These are phyloP conservation scores for Euptelea pleiosperma DNA, from an alignment of 164 flowering plant genomes.

Conservation along the genomic window DNA sequence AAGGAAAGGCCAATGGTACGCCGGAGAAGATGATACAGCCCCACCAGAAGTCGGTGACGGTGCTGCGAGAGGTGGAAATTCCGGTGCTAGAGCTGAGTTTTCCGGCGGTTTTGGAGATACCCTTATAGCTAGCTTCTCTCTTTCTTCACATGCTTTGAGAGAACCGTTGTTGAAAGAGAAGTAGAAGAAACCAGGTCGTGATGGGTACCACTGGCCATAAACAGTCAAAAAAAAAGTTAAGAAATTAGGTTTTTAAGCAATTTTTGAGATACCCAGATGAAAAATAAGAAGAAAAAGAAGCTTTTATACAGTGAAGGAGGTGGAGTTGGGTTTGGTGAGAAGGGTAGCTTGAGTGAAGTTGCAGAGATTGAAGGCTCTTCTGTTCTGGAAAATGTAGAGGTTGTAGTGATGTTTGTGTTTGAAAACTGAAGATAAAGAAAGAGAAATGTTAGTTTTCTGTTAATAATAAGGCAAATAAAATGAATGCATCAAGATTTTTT, in stretches of 20 bases:
- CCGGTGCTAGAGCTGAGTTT: constrained; percentile 17
- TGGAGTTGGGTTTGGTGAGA: constrained; percentile 54
- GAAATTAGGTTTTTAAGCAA: neutral
- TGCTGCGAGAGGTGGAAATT: constrained; percentile 34
- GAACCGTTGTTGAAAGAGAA: constrained; percentile 78
- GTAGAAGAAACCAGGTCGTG: constrained; percentile 76
- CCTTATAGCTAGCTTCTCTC: constrained; percentile 57
- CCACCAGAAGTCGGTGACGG: constrained; percentile 56
- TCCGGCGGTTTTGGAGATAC: constrained; percentile 32
- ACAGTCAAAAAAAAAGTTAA: neutral
- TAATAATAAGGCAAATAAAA: too few species aligned
- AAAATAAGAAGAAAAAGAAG: constrained; percentile 8
- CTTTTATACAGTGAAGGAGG: constrained; percentile 34
- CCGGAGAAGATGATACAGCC: constrained; percentile 51
- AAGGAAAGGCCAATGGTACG: constrained; percentile 49
- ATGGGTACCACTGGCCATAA: constrained; percentile 83
- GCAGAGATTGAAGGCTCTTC: constrained; percentile 63
- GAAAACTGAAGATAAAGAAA: constrained; percentile 47
- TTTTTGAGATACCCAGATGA: constrained; percentile 4
- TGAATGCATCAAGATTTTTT: neutral
- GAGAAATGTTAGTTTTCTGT: neutral
- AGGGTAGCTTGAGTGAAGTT: constrained; percentile 77
- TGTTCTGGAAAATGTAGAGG: constrained; percentile 78
- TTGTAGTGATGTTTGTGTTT: constrained; percentile 53
- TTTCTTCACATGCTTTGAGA: constrained; percentile 39